A percentile compares a stretch with the other conserved stretches of the same genome.
These are phyloP conservation scores for Graphilbum fragrans DNA, from an alignment of 2,329 filamentous ascomycete species.

Conservation along the genomic window DNA sequence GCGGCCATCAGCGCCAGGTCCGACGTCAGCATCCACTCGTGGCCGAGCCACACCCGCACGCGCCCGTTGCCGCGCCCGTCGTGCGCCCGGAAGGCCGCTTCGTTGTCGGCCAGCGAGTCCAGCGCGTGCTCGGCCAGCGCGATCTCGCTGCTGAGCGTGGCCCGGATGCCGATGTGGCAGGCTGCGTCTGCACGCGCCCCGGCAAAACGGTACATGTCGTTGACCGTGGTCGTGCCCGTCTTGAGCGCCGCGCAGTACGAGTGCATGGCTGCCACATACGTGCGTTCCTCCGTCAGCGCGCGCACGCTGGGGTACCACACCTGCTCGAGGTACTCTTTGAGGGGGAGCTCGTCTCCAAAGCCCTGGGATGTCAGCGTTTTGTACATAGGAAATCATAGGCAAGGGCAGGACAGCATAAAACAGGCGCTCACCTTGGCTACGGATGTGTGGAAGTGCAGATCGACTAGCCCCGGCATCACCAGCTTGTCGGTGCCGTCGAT, in stretches of 20 bases:
- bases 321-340: no score
- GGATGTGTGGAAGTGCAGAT: no score
- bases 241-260: conserved; percentile 4
- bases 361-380: no score
- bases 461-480: conserved; percentile 3
- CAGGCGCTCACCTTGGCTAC: no score
- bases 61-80: background rate
- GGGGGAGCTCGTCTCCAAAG: no score
- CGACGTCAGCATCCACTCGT: conserved; percentile 5
- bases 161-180: conserved; percentile 2
- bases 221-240: conserved; percentile 3
- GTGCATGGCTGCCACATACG: no score
- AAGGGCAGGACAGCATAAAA: no score
- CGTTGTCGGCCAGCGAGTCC: conserved; percentile 2
- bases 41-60: conserved; percentile 3
- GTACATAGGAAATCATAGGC: no score
- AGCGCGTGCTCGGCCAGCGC: conserved; percentile 1
- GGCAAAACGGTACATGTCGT: conserved; percentile 5
- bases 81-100: background rate
- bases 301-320: no score
- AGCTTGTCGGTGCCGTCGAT: conserved; percentile 4
- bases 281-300: no score
- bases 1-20: background rate
- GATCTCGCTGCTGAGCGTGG: conserved; percentile 1
- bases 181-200: background rate